Percentiles rank a stretch among this genome's conserved stretches.
Evolutionary conservation across 768 basidiomycete genomes (phyloP).

Genomic region (Auricularia heimuer): DNA sequence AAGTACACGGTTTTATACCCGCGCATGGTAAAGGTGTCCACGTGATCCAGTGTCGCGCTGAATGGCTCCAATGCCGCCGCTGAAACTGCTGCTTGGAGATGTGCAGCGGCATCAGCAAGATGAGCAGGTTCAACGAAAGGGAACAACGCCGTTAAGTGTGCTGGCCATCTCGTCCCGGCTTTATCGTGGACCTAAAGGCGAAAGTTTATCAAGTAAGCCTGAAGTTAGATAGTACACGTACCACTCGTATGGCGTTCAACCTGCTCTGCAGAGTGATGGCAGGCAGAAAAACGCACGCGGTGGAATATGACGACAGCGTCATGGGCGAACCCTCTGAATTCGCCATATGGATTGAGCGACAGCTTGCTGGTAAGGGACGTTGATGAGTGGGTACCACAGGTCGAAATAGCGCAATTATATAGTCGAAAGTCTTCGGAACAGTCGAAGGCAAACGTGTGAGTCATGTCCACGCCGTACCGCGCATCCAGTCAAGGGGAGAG

Average conservation of each 20-base stretch:
- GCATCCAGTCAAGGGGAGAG: too few relatives aligned
- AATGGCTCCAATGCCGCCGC: slow-evolving; percentile 11
- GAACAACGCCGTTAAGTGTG: slow-evolving; percentile 15
- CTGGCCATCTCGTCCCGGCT: slow-evolving; percentile 14
- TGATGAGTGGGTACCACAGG: too few relatives aligned
- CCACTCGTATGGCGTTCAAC: slow-evolving; percentile 11
- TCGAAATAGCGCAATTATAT: too few relatives aligned
- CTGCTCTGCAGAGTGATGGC: slow-evolving; percentile 8
- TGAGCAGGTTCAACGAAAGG: slow-evolving; percentile 10
- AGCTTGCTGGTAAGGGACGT: too few relatives aligned
- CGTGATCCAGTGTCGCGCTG: slow-evolving; percentile 9
- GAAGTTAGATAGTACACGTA: background rate
- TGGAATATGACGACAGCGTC: slow-evolving; percentile 31
- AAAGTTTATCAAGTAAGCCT: too few relatives aligned
- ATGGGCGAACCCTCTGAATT: slow-evolving; percentile 26
- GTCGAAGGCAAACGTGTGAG: too few relatives aligned
- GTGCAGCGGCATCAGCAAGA: slow-evolving; percentile 5
- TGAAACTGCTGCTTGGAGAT: slow-evolving; percentile 6
- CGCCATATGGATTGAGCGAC: too few relatives aligned
- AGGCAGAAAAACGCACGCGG: slow-evolving; percentile 15
- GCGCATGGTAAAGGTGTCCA: slow-evolving; percentile 10
- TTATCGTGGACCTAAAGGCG: slow-evolving; percentile 10
- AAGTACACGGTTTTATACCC: slow-evolving; percentile 15
- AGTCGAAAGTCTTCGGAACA: too few relatives aligned
- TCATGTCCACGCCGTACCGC: too few relatives aligned